These are phyloP conservation scores for Candida michaelii DNA, from an alignment of 805 yeast species.

Conservation along the genomic window DNA sequence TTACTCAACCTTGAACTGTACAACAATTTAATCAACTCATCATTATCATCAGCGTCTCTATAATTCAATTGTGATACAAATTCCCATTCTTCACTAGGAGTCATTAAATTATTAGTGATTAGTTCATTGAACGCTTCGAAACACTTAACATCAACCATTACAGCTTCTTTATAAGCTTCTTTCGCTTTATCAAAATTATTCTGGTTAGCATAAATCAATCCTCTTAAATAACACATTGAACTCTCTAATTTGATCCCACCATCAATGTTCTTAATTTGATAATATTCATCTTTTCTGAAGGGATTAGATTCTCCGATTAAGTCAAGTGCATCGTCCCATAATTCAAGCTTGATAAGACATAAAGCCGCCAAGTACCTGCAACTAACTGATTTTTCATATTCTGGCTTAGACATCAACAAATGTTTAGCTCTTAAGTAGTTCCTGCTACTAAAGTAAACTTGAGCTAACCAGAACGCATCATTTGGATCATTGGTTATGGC, in stretches of 20 bases:
- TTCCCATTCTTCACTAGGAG: conserved; percentile 88
- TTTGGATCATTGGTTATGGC: conserved; percentile 82
- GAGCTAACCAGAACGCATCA: conserved; percentile 96
- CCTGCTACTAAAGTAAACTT: conserved; percentile 76
- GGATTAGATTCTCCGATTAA: conserved; percentile 82
- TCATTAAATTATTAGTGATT: conserved; percentile 65
- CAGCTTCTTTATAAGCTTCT: conserved; percentile 83
- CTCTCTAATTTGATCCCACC: conserved; percentile 89
- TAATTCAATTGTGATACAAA: conserved; percentile 64
- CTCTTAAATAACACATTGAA: conserved; percentile 81
- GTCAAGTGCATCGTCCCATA: conserved; percentile 87
- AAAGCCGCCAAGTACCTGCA: conserved; percentile 81
- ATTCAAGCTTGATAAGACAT: conserved; percentile 67
- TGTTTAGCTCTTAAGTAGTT: conserved; percentile 78
- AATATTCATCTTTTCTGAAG: conserved; percentile 46
- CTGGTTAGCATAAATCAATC: conserved; percentile 76
- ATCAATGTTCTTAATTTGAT: conserved; percentile 53
- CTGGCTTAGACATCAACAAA: conserved; percentile 54
- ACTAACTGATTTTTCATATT: conserved; percentile 60
- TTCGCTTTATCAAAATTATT: conserved; percentile 85
- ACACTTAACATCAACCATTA: conserved; percentile 84
- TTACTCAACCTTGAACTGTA: conserved; percentile 78
- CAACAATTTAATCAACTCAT: conserved; percentile 72
- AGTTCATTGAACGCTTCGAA: conserved; percentile 88
- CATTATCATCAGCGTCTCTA: conserved; percentile 73